A percentile compares a stretch with the other conserved stretches of the same genome.
Evolutionary conservation across 139 green algal genomes (phyloP).

Genomic region (Zygnema circumcarinatum): DNA sequence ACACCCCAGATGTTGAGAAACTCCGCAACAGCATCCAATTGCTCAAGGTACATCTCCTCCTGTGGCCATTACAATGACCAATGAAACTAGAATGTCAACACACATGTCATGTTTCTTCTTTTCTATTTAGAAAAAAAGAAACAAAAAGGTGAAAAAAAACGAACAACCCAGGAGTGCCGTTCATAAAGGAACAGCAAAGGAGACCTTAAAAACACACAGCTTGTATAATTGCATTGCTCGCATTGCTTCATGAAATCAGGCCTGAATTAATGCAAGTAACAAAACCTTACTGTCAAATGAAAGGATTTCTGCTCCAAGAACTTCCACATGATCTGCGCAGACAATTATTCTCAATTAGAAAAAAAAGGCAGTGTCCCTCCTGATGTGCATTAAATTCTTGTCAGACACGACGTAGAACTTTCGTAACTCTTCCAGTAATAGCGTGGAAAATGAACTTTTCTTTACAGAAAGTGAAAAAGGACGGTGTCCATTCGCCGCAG

Average conservation of each 20-base stretch:
- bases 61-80: neutral
- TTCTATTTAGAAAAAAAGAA: neutral
- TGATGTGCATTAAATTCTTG: neutral
- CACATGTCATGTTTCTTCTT: neutral
- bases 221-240: too few species aligned
- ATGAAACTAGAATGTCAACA: conserved; percentile 13
- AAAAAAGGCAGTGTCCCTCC: neutral
- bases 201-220: neutral
- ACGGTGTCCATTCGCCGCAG: neutral
- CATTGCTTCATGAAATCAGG: too few species aligned
- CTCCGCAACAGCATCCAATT: conserved; percentile 34
- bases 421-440: neutral
- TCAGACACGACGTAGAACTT: neutral
- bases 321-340: conserved; percentile 20
- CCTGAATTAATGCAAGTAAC: too few species aligned
- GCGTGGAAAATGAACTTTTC: too few species aligned
- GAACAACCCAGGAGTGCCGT: neutral
- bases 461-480: too few species aligned
- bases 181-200: conserved; percentile 3
- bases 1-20: conserved; percentile 21
- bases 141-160: neutral
- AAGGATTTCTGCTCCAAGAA: conserved; percentile 26
- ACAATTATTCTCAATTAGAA: neutral
- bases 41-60: conserved; percentile 28
- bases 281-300: conserved; percentile 20